These are phyloP conservation scores for Candida ficus DNA, from an alignment of 805 yeast genomes.

Conservation along the genomic window DNA sequence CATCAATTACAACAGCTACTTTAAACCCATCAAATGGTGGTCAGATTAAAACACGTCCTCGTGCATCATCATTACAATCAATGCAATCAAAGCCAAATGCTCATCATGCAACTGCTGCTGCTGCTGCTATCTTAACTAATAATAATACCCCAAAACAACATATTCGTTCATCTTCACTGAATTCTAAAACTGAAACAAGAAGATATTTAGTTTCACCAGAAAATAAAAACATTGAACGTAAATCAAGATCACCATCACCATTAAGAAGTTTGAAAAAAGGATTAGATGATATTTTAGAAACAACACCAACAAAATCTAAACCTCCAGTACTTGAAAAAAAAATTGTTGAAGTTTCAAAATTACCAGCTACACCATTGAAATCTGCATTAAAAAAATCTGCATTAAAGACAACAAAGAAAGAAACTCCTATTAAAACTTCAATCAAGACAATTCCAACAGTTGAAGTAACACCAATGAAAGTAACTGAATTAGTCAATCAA, in stretches of 20 bases:
- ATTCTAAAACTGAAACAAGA: slow-evolving; percentile 10
- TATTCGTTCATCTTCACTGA: slow-evolving; percentile 20
- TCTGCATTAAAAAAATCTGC: slow-evolving; percentile 3
- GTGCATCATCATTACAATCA: slow-evolving; percentile 13
- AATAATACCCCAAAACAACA: neutral
- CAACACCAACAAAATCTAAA: neutral
- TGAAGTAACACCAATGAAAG: neutral
- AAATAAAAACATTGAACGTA: neutral
- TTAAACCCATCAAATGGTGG: neutral
- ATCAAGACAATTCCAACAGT: neutral
- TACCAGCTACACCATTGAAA: slow-evolving; percentile 6
- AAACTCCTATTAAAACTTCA: no score
- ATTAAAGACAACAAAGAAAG: no score
- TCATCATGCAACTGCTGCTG: slow-evolving; percentile 19
- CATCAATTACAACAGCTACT: neutral
- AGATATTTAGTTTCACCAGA: neutral
- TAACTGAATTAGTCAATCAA: neutral
- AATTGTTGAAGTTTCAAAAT: neutral
- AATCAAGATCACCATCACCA: slow-evolving; percentile 18
- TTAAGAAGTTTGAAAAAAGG: slow-evolving; percentile 2
- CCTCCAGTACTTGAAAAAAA: neutral
- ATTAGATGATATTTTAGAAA: slow-evolving; percentile 1
- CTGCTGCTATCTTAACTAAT: slow-evolving; percentile 14
- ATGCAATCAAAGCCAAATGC: neutral
- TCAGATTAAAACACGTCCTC: slow-evolving; percentile 6